Evolutionary conservation across 225 moss, liverwort and hornwort species (phyloP).

Genomic region (Thuidium tamariscinum): DNA sequence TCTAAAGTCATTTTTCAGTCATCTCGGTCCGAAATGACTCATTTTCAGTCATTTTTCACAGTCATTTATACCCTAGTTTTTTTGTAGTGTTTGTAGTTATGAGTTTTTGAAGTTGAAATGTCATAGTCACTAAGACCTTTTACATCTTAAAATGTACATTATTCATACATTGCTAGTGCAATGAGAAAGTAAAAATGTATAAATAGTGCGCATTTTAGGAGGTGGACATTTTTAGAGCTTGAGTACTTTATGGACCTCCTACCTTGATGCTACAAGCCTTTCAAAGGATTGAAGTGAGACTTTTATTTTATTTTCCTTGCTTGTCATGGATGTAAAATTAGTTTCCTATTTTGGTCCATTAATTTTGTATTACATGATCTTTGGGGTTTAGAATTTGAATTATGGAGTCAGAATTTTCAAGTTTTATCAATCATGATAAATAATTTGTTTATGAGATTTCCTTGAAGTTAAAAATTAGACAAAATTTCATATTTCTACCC

Average conservation of each 20-base stretch:
- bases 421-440: not conserved
- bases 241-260: not conserved
- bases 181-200: too few relatives aligned
- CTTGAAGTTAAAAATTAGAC: accelerated
- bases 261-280: not conserved
- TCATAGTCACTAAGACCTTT: accelerated
- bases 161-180: not conserved
- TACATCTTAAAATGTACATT: not conserved
- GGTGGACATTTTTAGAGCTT: not conserved
- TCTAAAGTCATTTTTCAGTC: too few relatives aligned
- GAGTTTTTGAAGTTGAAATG: not conserved
- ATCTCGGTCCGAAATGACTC: too few relatives aligned
- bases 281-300: not conserved
- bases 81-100: too few relatives aligned
- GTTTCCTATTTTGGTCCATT: too few relatives aligned
- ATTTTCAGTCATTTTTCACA: too few relatives aligned
- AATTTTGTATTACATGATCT: not conserved
- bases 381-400: accelerated
- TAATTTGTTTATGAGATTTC: not conserved
- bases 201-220: not conserved
- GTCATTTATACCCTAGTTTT: too few relatives aligned
- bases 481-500: not conserved
- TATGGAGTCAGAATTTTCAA: not conserved
- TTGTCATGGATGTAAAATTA: not conserved
- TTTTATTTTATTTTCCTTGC: not conserved